phyloP scores from a whole-genome alignment of 2,329 filamentous ascomycete species.

The Corinectria fuckeliana region DNA sequence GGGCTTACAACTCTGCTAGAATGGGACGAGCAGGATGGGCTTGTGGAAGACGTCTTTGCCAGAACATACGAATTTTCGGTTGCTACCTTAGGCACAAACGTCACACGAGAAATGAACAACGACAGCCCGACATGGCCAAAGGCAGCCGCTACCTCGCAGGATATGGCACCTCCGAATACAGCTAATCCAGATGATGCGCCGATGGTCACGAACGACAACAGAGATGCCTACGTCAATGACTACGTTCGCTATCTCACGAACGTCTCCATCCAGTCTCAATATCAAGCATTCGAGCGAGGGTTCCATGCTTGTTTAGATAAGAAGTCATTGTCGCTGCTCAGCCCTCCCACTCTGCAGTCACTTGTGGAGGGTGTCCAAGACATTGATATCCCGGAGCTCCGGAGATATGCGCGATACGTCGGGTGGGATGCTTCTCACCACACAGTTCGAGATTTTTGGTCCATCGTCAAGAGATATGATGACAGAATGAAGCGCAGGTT shows the following conservation, averaged over 20 bases:
- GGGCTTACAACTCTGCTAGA: slow-evolving; percentile 75
- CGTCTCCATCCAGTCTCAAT: slow-evolving; percentile 78
- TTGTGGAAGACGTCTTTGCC: slow-evolving; percentile 81
- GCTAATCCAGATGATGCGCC: slow-evolving; percentile 61
- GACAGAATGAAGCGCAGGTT: slow-evolving; percentile 75
- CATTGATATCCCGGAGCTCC: slow-evolving; percentile 78
- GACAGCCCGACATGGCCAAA: slow-evolving; percentile 59
- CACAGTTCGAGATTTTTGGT: slow-evolving; percentile 84
- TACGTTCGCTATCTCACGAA: slow-evolving; percentile 86
- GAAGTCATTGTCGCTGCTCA: slow-evolving; percentile 75
- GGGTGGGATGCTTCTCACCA: slow-evolving; percentile 75
- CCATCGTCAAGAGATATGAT: slow-evolving; percentile 71
- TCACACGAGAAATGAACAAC: slow-evolving; percentile 63
- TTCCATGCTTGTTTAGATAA: slow-evolving; percentile 78
- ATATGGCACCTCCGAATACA: slow-evolving; percentile 28
- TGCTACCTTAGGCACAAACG: slow-evolving; percentile 60
- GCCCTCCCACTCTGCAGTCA: slow-evolving; percentile 72
- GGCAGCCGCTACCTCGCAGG: slow-evolving; percentile 44
- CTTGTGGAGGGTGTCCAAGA: slow-evolving; percentile 84
- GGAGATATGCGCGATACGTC: slow-evolving; percentile 77
- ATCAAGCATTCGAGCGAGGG: slow-evolving; percentile 79
- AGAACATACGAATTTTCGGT: slow-evolving; percentile 87
- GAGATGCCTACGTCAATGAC: slow-evolving; percentile 78
- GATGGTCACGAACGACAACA: slow-evolving; percentile 82
- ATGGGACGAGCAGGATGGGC: slow-evolving; percentile 77